A percentile compares a stretch with the other conserved stretches of the same genome.
Conservation (phyloP, 2,329 filamentous ascomycete species). For the Aspergillus pseudoviridinutans region DNA sequence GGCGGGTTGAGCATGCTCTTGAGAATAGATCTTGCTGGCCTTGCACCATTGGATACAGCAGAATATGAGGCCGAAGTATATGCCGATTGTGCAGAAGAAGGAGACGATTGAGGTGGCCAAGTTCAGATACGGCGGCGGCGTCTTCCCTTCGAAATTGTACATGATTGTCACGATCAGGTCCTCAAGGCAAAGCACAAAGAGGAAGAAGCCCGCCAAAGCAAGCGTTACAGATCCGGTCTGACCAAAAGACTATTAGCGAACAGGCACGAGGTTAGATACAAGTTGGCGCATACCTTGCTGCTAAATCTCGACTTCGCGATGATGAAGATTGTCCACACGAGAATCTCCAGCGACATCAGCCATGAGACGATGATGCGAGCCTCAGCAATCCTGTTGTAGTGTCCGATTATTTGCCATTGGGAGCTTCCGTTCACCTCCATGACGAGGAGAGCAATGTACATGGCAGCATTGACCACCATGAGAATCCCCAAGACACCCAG, state of each 20-base stretch:
- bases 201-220: constrained; percentile 13
- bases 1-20: not conserved
- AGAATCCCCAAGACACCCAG: constrained; percentile 8
- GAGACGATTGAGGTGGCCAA: constrained; percentile 5
- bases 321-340: constrained; percentile 18
- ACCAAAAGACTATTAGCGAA: not conserved
- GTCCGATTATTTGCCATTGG: not conserved
- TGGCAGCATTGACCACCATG: constrained; percentile 11
- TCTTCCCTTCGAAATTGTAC: constrained; percentile 4
- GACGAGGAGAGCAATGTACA: constrained; percentile 11
- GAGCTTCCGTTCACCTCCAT: not conserved
- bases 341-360: constrained; percentile 18
- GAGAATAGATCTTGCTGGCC: constrained; percentile 1
- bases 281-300: constrained; percentile 12
- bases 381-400: constrained; percentile 4
- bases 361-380: constrained; percentile 15
- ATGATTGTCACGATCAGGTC: constrained; percentile 11
- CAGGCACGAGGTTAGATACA: not conserved
- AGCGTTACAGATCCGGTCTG: constrained; percentile 13
- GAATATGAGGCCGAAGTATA: constrained; percentile 16
- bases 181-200: constrained; percentile 13
- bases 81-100: constrained; percentile 19
- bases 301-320: constrained; percentile 12
- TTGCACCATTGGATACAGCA: constrained; percentile 18
- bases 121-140: constrained; percentile 9